phyloP scores from a whole-genome alignment of 2,329 filamentous ascomycete species.

The Epicoccum sorghinum region DNA sequence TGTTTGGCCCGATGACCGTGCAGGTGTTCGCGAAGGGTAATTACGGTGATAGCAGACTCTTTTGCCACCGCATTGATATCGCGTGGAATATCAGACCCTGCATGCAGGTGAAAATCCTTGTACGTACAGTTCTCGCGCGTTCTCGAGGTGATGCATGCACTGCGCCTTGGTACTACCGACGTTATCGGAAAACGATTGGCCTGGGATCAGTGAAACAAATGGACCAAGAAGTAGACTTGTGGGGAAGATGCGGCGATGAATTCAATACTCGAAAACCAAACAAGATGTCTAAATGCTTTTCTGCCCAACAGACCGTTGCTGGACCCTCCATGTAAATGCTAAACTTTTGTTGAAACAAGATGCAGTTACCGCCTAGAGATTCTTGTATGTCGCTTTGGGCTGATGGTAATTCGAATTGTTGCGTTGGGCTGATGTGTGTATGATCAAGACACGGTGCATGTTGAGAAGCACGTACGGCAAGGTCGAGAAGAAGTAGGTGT shows the following conservation, averaged over 20 bases:
- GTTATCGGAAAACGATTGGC: no score
- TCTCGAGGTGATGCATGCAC: background rate
- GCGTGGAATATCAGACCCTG: no score
- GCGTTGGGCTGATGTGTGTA: background rate
- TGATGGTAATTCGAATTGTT: background rate
- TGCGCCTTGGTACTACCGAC: no score
- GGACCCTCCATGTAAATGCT: background rate
- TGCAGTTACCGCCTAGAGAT: background rate
- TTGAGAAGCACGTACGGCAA: conserved; percentile 21
- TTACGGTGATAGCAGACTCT: no score
- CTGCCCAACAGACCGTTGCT: background rate
- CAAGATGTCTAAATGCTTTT: conserved; percentile 9
- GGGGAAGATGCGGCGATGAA: background rate
- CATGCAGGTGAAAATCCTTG: no score
- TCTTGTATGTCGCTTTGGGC: conserved; percentile 8
- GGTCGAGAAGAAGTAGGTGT: conserved; percentile 4
- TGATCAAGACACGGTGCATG: conserved; percentile 20
- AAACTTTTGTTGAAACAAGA: background rate
- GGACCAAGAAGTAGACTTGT: background rate
- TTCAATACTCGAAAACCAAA: background rate
- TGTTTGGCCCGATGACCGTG: background rate
- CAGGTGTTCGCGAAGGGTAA: background rate
- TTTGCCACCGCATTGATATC: no score
- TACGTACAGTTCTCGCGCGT: background rate
- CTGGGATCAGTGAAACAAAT: background rate